A percentile compares a stretch with the other conserved stretches of the same genome.
Conservation (phyloP, 2,329 filamentous ascomycete species). For the Fusarium nurragi region DNA sequence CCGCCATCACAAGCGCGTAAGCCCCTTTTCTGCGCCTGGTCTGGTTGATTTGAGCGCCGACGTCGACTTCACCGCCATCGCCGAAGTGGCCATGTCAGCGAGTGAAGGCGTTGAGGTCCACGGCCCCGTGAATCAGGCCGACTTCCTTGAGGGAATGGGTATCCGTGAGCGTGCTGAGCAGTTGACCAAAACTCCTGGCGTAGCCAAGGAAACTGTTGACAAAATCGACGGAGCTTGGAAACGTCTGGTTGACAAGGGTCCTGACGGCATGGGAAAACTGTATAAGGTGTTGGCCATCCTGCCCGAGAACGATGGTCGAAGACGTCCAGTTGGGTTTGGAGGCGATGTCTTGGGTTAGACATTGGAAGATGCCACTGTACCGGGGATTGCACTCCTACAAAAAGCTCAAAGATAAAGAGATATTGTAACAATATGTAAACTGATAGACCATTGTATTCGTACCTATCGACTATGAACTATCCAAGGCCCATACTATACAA, state of each 20-base stretch:
- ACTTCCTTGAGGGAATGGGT: slow-evolving; percentile 83
- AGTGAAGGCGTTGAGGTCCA: slow-evolving; percentile 89
- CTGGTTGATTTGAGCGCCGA: slow-evolving; percentile 90
- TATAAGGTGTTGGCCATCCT: slow-evolving; percentile 95
- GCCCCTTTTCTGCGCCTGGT: slow-evolving; percentile 81
- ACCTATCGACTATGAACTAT: slow-evolving; percentile 13
- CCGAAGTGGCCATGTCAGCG: slow-evolving; percentile 79
- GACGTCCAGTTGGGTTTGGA: slow-evolving; percentile 91
- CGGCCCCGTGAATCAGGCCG: slow-evolving; percentile 86
- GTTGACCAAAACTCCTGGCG: slow-evolving; percentile 61
- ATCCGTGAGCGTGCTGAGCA: slow-evolving; percentile 79
- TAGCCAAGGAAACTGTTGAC: slow-evolving; percentile 58
- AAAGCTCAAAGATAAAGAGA: neutral
- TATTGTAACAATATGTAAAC: slow-evolving; percentile 27
- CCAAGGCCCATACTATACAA: slow-evolving; percentile 7
- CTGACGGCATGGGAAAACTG: slow-evolving; percentile 89
- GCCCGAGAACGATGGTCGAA: slow-evolving; percentile 77
- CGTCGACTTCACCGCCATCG: slow-evolving; percentile 89
- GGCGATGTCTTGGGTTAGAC: slow-evolving; percentile 63
- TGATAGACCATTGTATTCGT: slow-evolving; percentile 16
- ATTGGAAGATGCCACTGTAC: neutral
- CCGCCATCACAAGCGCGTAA: slow-evolving; percentile 76
- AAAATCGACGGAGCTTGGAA: slow-evolving; percentile 80
- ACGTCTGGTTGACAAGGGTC: slow-evolving; percentile 83
- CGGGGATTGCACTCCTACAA: neutral